Evolutionary conservation across 305 asterid genomes (phyloP), one percentile per base, ranked within the genome.

Genomic region (Solanum aculeatissimum): DNA sequence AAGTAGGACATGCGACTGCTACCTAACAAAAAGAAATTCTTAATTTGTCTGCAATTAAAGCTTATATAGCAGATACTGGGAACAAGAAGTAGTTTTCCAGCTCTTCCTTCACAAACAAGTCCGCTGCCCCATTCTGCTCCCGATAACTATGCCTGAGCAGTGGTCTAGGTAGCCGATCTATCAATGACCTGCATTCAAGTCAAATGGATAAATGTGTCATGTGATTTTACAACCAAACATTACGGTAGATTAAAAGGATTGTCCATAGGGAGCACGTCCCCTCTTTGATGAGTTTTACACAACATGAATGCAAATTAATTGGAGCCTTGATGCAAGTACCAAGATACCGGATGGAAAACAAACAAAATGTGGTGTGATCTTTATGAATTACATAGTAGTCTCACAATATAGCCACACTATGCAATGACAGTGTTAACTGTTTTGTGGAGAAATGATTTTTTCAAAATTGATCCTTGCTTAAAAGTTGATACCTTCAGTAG

Each of bases 401-500:
- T 62, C 16, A 25, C 70, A 2, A 62, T 23, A 25, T 62, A 57
- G 27, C 13, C 8, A n/a, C 63, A n/a, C 27, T 9, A 57, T 18
- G 11, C 60, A 54, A 49, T 49, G 15, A 49, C 15, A 47, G 53
- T 47, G 53, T 16, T 4, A 14, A 49, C 16, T 12, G 54, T 14
- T 49, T 13, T 5, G 18, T 13, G 54, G 6, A 49, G 54, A 49
- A n/a, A n/a, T n/a, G n/a, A n/a, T 47, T 11, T 29, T 12, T 12
- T 12, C 14, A 9, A 45, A 12, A 45, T 45, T 9, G 49, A 45
- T 45, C 53, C 16, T 47, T 47, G 13, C 53, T 11, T 47, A 47
- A 45, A 45, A 45, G 14, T 45, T 9, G 53, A 47, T 11, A 47
- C 53, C 14, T 38, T 69, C 92, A 92, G 87, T 88, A 90, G 87